Conservation (phyloP, 208 protist species). For the Leishmania arabica region DNA sequence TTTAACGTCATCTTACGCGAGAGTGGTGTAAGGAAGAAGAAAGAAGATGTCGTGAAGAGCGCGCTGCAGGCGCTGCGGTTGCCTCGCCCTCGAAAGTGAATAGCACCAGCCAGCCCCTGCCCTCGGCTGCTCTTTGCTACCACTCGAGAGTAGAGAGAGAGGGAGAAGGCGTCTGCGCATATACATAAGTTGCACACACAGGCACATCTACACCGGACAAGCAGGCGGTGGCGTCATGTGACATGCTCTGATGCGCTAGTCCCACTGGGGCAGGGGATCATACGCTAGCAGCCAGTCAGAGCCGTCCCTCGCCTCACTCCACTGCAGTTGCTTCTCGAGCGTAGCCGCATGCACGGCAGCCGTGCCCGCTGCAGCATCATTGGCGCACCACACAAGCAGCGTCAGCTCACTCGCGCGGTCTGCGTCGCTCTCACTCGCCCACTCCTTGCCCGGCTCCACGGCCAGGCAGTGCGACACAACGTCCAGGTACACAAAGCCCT, state of each 20-base stretch:
- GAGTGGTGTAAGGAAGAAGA: neutral
- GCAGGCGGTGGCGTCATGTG: neutral
- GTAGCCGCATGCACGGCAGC: slow-evolving; percentile 11
- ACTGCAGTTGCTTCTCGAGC: slow-evolving; percentile 36
- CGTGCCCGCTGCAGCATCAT: slow-evolving; percentile 2
- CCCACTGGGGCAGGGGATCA: slow-evolving; percentile 45
- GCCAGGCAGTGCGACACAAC: slow-evolving; percentile 41
- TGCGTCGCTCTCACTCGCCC: slow-evolving; percentile 10
- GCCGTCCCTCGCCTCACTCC: slow-evolving; percentile 30
- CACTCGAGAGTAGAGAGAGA: neutral
- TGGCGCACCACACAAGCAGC: slow-evolving; percentile 39
- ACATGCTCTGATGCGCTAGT: slow-evolving; percentile 13
- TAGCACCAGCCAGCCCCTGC: neutral
- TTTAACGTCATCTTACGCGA: neutral
- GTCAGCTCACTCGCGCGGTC: slow-evolving; percentile 35
- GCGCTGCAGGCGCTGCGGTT: neutral
- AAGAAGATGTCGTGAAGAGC: neutral
- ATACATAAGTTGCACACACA: neutral
- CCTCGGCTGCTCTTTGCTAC: neutral
- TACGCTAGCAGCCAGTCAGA: slow-evolving; percentile 19
- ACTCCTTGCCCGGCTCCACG: slow-evolving; percentile 45
- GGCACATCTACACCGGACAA: neutral
- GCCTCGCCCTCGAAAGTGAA: neutral
- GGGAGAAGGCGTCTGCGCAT: neutral
- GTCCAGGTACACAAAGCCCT: slow-evolving; percentile 43